Conservation (phyloP, 768 basidiomycete species). For the Dioszegia crocea region DNA sequence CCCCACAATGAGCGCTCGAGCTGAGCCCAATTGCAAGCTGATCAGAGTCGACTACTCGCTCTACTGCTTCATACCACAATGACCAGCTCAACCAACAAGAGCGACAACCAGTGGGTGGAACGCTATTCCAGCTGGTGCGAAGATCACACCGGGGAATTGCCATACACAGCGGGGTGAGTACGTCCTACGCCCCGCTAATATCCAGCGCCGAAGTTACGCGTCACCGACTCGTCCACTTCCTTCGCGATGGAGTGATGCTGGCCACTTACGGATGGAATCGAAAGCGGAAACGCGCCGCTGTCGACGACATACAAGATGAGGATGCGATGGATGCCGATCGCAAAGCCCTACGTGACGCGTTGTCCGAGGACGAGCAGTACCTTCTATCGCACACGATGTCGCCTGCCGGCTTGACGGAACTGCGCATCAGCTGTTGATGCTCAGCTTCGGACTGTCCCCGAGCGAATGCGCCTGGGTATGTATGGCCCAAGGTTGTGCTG, state of each 20-base stretch:
- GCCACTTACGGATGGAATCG: neutral
- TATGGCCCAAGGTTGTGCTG: too few relatives aligned
- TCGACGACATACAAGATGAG: neutral
- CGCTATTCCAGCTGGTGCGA: neutral
- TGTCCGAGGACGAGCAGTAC: neutral
- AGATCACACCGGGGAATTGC: neutral
- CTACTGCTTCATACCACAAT: too few relatives aligned
- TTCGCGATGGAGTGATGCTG: neutral
- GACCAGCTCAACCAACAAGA: too few relatives aligned
- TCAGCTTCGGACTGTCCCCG: too few relatives aligned
- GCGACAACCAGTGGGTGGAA: too few relatives aligned
- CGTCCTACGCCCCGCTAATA: too few relatives aligned
- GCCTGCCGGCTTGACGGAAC: neutral
- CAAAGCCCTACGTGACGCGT: neutral
- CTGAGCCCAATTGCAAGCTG: neutral
- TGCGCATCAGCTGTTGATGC: too few relatives aligned
- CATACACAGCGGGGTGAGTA: too few relatives aligned
- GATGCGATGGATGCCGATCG: neutral
- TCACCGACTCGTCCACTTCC: neutral
- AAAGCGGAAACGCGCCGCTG: neutral
- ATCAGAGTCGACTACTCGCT: too few relatives aligned
- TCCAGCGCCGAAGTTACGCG: neutral
- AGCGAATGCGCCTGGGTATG: too few relatives aligned
- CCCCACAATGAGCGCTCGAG: neutral
- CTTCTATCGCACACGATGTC: neutral